These are phyloP conservation scores for Ballota nigra DNA, from an alignment of 257 asterid species.

Conservation along the genomic window DNA sequence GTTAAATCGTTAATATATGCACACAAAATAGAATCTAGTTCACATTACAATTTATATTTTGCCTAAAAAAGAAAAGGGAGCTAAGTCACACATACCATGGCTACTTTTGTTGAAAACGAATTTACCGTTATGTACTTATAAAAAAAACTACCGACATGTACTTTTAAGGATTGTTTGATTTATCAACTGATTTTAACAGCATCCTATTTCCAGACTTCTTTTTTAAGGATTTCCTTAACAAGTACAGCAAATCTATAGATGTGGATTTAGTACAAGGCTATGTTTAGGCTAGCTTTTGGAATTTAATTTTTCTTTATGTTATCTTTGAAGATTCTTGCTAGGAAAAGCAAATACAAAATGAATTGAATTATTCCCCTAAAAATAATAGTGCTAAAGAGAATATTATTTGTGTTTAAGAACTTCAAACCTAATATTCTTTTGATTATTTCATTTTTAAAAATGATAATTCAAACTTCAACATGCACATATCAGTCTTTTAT, in stretches of 20 bases:
- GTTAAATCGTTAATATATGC: too few relatives aligned
- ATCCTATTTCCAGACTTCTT: not conserved
- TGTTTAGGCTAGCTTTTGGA: not conserved
- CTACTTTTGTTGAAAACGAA: not conserved
- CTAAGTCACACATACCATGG: too few relatives aligned
- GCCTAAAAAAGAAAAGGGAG: too few relatives aligned
- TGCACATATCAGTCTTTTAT: not conserved
- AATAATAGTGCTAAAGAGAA: not conserved
- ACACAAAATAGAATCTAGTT: too few relatives aligned
- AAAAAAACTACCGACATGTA: not conserved
- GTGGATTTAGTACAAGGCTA: not conserved
- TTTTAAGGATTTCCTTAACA: not conserved
- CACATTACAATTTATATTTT: too few relatives aligned
- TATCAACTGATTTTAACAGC: too few relatives aligned
- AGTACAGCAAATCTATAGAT: not conserved
- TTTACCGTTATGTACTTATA: not conserved
- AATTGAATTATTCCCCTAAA: not conserved
- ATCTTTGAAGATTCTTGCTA: not conserved
- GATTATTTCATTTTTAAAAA: not conserved
- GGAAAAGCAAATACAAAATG: not conserved
- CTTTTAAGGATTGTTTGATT: not conserved
- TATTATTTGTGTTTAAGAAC: not conserved
- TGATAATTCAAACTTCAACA: not conserved
- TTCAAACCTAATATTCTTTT: not conserved
- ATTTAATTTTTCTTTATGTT: not conserved